phyloP scores from a whole-genome alignment of 2,329 filamentous ascomycete genomes.

The Coleophoma cylindrospora region DNA sequence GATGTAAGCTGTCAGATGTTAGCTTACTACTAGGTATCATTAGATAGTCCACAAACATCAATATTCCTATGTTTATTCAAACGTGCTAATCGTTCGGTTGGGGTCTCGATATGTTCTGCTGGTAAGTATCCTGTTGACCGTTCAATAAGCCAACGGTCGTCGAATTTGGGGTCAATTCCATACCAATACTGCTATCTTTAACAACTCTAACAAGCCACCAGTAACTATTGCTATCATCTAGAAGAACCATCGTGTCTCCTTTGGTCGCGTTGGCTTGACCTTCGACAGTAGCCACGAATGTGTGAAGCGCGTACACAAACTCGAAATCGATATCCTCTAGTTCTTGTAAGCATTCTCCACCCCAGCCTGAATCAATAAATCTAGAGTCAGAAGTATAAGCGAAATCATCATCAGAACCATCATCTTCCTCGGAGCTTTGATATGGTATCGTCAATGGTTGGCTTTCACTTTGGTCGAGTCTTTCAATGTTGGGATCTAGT shows the following conservation, averaged over 20 bases:
- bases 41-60: conserved; percentile 58
- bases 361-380: conserved; percentile 70
- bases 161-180: conserved; percentile 11
- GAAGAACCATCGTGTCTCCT: conserved; percentile 95
- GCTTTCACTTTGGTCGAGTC: conserved; percentile 21
- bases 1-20: conserved; percentile 50
- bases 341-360: conserved; percentile 80
- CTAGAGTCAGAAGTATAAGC: conserved; percentile 45
- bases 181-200: conserved; percentile 91
- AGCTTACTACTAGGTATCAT: conserved; percentile 1
- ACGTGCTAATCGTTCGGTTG: conserved; percentile 86
- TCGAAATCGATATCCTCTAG: conserved; percentile 99
- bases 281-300: conserved; percentile 95
- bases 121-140: conserved; percentile 73
- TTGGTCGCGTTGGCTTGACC: conserved; percentile 98
- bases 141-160: no score
- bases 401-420: conserved; percentile 59
- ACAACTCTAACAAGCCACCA: conserved; percentile 98
- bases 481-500: background rate
- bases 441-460: conserved; percentile 34
- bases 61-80: conserved; percentile 98
- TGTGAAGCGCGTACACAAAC: conserved; percentile 97
- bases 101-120: conserved; percentile 97
- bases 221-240: conserved; percentile 98
- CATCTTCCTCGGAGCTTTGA: conserved; percentile 40